phyloP scores from a whole-genome alignment of 495 filamentous ascomycete genomes.

The Trichoderma virens region DNA sequence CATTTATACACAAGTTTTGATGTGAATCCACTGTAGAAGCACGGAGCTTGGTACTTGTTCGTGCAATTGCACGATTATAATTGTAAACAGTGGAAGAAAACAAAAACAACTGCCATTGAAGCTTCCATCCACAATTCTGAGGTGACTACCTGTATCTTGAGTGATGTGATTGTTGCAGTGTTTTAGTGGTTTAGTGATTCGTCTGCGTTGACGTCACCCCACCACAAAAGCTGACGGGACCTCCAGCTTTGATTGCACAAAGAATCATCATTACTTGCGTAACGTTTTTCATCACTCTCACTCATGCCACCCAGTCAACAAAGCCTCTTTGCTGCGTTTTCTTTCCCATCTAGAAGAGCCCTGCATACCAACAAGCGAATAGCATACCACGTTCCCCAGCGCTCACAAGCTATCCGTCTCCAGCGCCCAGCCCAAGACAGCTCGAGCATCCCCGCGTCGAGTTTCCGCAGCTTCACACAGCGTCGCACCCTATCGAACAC shows the following conservation, averaged over 20 bases:
- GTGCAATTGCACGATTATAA: too few species aligned
- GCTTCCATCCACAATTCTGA: too few species aligned
- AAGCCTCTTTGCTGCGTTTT: background rate
- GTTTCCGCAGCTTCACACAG: conserved; percentile 12
- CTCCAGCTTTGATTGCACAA: background rate
- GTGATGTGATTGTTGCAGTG: too few species aligned
- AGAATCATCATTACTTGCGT: background rate
- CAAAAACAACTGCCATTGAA: too few species aligned
- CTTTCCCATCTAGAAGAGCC: background rate
- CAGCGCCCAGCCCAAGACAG: too few species aligned
- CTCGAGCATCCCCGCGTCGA: too few species aligned
- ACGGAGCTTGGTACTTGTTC: too few species aligned
- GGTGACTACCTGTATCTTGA: too few species aligned
- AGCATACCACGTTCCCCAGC: background rate
- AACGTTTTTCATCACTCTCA: background rate
- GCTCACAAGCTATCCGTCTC: background rate
- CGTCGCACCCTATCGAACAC: background rate
- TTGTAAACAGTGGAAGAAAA: too few species aligned
- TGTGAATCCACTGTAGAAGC: too few species aligned
- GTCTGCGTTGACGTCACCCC: conserved; percentile 2
- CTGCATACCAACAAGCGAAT: background rate
- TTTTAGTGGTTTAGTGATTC: too few species aligned
- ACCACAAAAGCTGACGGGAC: background rate
- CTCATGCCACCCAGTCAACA: background rate
- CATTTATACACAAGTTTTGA: background rate